Evolutionary conservation across 805 yeast species (phyloP).

Genomic region (Candida nanaspora): DNA sequence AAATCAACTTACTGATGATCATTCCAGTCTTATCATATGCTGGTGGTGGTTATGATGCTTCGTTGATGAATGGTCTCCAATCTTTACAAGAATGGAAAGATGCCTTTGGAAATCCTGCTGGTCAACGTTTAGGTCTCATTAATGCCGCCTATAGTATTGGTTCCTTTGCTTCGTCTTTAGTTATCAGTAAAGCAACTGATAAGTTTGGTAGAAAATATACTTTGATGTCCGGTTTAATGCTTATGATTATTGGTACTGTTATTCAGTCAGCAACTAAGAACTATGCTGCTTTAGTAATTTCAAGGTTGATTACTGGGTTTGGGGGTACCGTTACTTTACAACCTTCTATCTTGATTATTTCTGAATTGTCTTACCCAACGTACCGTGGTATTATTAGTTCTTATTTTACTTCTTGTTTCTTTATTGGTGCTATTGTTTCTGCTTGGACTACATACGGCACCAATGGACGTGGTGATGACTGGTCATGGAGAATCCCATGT

Average conservation of each 20-base stretch:
- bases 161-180: conserved; percentile 20
- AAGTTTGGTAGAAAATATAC: conserved; percentile 53
- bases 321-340: conserved; percentile 36
- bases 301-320: conserved; percentile 42
- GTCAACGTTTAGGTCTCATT: conserved; percentile 28
- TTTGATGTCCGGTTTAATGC: conserved; percentile 41
- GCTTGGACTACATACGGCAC: conserved; percentile 41
- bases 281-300: conserved; percentile 28
- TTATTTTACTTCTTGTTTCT: conserved; percentile 39
- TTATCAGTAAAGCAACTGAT: conserved; percentile 33
- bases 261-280: conserved; percentile 41
- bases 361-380: conserved; percentile 44
- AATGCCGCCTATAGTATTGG: conserved; percentile 33
- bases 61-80: conserved; percentile 40
- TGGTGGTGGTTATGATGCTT: conserved; percentile 34
- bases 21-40: conserved; percentile 23
- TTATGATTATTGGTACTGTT: conserved; percentile 48
- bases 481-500: conserved; percentile 52
- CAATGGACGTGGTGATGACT: conserved; percentile 21
- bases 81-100: conserved; percentile 29
- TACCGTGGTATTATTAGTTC: conserved; percentile 36
- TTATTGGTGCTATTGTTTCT: conserved; percentile 38
- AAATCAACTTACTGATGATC: conserved; percentile 2
- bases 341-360: conserved; percentile 40
- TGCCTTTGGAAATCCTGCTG: conserved; percentile 25